Base-by-base conservation (phyloP, 306 rosid species). In the Rosa lucieae region DNA sequence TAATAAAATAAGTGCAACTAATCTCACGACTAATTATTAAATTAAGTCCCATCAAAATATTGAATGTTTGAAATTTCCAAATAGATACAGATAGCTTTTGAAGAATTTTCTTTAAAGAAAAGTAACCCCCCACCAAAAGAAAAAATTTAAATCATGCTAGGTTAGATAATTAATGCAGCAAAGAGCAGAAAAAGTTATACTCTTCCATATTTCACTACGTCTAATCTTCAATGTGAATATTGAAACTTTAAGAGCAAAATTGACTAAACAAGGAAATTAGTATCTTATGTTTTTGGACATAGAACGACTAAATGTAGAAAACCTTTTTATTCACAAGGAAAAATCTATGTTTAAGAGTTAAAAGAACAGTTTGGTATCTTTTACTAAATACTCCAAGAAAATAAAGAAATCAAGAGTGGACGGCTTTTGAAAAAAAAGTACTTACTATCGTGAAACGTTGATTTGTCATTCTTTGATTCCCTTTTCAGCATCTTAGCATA, bases 401-500 rank as follows among this genome's bases (percentile, higher is more conserved):
- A 14, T 12, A 6, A 71, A 47, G 10, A 71, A 71, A 71, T 70
- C 3, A 15, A 29, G 6, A 2, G 67, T 37, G 17, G 76, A 17
- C 62, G 37, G 35, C 67, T 53, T 53, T 52, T 20, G 37, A 43
- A 46, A 44, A 44, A 79, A 75, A 67, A 61, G 80, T 42, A 69
- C 88, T 84, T 80, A 87, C 98, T 90, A 44, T 73, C 80, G 53
- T 70, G 82, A 81, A 85, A 79, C 77, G 42, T 59, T 76, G 80
- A 70, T 75, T 86, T 79, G 39, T 62, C 84, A 39, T 83, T 83
- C 84, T 72, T 76, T 74, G 87, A 74, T 81, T 87, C 92, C 80
- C 76, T 87, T 76, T 79, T 81, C 81, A 83, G 74, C 48, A 70
- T 73, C 70, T 86, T 89, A 74, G 75, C 62, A 78, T 83, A 88